Evolutionary conservation across 768 basidiomycete genomes (phyloP).

Genomic region (Rhodotorula taiwanensis): DNA sequence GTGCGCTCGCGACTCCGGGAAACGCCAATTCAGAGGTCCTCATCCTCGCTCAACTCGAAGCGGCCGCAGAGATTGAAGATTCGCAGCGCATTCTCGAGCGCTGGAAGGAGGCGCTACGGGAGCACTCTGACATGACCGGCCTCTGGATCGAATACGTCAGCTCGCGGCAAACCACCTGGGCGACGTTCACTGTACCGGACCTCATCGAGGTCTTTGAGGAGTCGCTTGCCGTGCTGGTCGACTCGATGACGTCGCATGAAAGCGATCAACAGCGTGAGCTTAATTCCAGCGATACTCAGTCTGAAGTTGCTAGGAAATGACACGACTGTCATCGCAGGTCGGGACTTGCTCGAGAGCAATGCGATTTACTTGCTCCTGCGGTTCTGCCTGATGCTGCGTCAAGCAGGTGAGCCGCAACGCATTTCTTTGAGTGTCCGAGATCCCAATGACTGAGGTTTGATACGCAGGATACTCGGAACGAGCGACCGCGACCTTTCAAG

Average conservation of each 20-base stretch:
- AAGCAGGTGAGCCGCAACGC: constrained; percentile 44
- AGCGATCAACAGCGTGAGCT: too few species aligned
- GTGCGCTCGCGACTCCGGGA: constrained; percentile 40
- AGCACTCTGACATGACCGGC: constrained; percentile 39
- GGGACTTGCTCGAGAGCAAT: constrained; percentile 43
- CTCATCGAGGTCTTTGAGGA: constrained; percentile 44
- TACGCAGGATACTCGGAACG: constrained; percentile 45
- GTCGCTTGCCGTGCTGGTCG: constrained; percentile 37
- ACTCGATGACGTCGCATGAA: constrained; percentile 1
- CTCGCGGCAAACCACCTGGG: constrained; percentile 41
- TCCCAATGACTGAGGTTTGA: neutral
- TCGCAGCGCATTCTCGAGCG: constrained; percentile 40
- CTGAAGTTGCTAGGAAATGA: too few species aligned
- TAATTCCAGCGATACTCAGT: constrained; percentile 17
- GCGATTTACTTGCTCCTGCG: constrained; percentile 46
- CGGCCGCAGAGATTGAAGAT: constrained; percentile 44
- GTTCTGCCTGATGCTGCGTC: constrained; percentile 43
- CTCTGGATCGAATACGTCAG: constrained; percentile 45
- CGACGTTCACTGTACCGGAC: constrained; percentile 41
- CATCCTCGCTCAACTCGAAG: constrained; percentile 43
- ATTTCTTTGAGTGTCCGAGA: too few species aligned
- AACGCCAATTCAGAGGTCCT: constrained; percentile 40
- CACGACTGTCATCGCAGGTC: too few species aligned
- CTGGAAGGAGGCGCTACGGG: constrained; percentile 43
- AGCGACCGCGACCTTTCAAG: constrained; percentile 45